Conservation (phyloP, 805 yeast species). For the Candida railenensis region DNA sequence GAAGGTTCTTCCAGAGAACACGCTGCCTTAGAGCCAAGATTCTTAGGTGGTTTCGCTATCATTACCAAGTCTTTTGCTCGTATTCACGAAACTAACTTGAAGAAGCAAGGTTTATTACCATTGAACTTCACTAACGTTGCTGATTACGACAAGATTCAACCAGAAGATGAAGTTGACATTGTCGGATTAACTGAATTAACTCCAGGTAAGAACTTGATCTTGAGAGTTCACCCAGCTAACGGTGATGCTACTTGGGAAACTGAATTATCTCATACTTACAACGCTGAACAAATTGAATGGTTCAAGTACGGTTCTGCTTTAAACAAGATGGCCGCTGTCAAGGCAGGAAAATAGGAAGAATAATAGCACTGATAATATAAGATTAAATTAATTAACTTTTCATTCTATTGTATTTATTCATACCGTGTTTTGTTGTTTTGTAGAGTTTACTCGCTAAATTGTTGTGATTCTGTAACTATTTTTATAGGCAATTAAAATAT, state of each 20-base stretch:
- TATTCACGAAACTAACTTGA: slow-evolving; percentile 98
- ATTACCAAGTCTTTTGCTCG: slow-evolving; percentile 97
- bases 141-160: slow-evolving; percentile 91
- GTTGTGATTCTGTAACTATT: background rate
- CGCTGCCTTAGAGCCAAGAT: slow-evolving; percentile 99
- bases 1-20: slow-evolving; percentile 99
- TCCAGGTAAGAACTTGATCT: slow-evolving; percentile 86
- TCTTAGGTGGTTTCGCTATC: slow-evolving; percentile 97
- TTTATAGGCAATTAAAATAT: background rate
- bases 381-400: background rate
- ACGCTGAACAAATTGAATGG: slow-evolving; percentile 97
- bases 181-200: slow-evolving; percentile 80
- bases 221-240: slow-evolving; percentile 70
- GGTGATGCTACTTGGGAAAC: slow-evolving; percentile 83
- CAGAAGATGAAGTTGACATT: slow-evolving; percentile 86
- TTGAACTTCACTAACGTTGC: slow-evolving; percentile 86
- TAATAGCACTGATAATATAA: background rate
- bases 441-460: background rate
- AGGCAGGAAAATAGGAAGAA: background rate
- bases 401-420: background rate
- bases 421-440: background rate
- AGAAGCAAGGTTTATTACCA: slow-evolving; percentile 98
- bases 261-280: slow-evolving; percentile 94
- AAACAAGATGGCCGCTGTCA: slow-evolving; percentile 77
- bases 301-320: slow-evolving; percentile 98